phyloP scores from a whole-genome alignment of 371 early-diverging fungal genomes.

The Rhizopus delemar region DNA sequence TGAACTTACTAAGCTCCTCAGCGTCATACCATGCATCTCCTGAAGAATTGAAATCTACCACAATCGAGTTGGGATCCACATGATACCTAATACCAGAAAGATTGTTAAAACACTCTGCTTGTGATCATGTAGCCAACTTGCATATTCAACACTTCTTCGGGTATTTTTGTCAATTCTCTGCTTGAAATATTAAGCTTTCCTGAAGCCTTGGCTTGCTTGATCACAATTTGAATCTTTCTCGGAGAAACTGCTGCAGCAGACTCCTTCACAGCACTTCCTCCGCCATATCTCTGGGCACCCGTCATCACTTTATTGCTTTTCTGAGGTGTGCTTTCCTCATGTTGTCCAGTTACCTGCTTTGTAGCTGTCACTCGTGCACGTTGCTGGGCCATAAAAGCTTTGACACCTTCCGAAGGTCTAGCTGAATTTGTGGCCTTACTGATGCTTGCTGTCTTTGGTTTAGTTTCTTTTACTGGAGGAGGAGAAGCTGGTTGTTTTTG shows the following conservation, averaged over 20 bases:
- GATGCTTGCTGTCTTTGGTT: background rate
- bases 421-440: background rate
- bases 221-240: slow-evolving; percentile 34
- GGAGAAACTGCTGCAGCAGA: slow-evolving; percentile 16
- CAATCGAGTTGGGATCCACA: slow-evolving; percentile 57
- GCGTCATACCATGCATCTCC: slow-evolving; percentile 64
- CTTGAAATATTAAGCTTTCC: slow-evolving; percentile 76
- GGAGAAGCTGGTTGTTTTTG: slow-evolving; percentile 16
- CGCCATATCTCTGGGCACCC: slow-evolving; percentile 36
- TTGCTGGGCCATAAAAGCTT: slow-evolving; percentile 50
- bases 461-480: slow-evolving; percentile 4
- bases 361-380: slow-evolving; percentile 29
- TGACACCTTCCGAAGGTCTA: slow-evolving; percentile 41
- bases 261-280: slow-evolving; percentile 14
- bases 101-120: background rate
- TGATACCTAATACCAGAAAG: slow-evolving; percentile 43
- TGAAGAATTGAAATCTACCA: slow-evolving; percentile 56
- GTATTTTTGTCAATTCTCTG: slow-evolving; percentile 62
- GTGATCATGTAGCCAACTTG: slow-evolving; percentile 8
- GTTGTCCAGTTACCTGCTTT: background rate
- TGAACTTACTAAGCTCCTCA: slow-evolving; percentile 66
- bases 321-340: slow-evolving; percentile 6
- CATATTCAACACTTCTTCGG: slow-evolving; percentile 67
- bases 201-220: slow-evolving; percentile 45
- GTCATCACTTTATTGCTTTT: slow-evolving; percentile 31